Conservation (phyloP, 192 early-diverging fungal species). For the Podila clonocystis region DNA sequence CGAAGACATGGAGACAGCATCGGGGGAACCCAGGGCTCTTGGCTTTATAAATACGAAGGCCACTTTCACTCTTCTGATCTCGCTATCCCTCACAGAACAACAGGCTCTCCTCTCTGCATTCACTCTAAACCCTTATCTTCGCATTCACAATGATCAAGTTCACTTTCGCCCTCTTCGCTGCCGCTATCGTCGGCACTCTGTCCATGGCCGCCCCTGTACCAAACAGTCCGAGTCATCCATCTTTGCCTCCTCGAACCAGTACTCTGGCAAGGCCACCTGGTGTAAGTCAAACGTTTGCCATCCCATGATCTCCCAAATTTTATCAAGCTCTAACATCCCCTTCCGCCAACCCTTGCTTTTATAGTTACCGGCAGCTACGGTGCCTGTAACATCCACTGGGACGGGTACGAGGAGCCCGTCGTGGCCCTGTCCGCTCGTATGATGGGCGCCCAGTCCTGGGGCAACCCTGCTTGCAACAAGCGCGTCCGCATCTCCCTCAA, state of each 20-base stretch:
- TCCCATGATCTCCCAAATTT: background rate
- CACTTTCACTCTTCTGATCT: too few species aligned
- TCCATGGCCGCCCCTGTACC: slow-evolving; percentile 4
- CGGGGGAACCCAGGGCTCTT: too few species aligned
- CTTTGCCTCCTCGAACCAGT: slow-evolving; percentile 12
- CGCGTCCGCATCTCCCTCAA: slow-evolving; percentile 29
- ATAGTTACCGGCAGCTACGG: slow-evolving; percentile 27
- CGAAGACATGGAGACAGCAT: too few species aligned
- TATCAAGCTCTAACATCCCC: background rate
- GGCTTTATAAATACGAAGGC: too few species aligned
- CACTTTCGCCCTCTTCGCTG: slow-evolving; percentile 11
- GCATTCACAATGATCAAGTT: slow-evolving; percentile 32
- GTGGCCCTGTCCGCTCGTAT: slow-evolving; percentile 51
- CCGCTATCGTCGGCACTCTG: slow-evolving; percentile 15
- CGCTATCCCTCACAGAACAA: background rate
- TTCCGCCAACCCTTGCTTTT: background rate
- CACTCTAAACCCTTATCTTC: background rate
- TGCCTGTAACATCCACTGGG: slow-evolving; percentile 42
- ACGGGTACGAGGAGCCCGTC: slow-evolving; percentile 36
- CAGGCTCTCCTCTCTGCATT: background rate
- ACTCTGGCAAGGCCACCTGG: slow-evolving; percentile 50
- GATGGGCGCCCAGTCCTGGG: slow-evolving; percentile 47
- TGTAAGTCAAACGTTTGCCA: slow-evolving; percentile 14
- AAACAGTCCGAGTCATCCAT: slow-evolving; percentile 12
- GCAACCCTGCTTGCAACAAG: slow-evolving; percentile 46